Percentiles rank a stretch among this genome's conserved stretches.
Conservation (phyloP, 2,329 filamentous ascomycete species). For the Zarea fungicola region DNA sequence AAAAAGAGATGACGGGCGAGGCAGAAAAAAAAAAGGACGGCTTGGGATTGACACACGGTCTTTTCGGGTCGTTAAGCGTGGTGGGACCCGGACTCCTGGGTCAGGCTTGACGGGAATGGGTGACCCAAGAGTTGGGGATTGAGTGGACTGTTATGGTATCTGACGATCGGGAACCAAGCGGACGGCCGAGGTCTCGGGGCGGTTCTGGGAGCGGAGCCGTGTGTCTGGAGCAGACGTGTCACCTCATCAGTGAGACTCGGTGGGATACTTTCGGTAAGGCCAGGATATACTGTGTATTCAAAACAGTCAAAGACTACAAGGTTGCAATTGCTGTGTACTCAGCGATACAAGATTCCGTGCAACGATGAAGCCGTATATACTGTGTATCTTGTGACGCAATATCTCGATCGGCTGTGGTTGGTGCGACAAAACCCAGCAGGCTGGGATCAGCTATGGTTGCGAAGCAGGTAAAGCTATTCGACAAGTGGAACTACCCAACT, state of each 20-base stretch:
- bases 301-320: not conserved
- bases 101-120: slow-evolving; percentile 16
- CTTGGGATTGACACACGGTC: slow-evolving; percentile 11
- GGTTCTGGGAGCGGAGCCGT: slow-evolving; percentile 8
- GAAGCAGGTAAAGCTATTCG: not conserved
- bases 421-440: slow-evolving; percentile 1
- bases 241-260: slow-evolving; percentile 29
- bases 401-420: slow-evolving; percentile 5
- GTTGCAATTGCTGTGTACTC: not conserved
- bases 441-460: slow-evolving; percentile 2
- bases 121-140: slow-evolving; percentile 18
- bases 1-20: slow-evolving; percentile 17
- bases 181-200: slow-evolving; percentile 10
- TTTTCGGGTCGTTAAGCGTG: slow-evolving; percentile 8
- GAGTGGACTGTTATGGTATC: slow-evolving; percentile 14
- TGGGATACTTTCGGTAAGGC: slow-evolving; percentile 5
- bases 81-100: slow-evolving; percentile 12
- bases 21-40: slow-evolving; percentile 7
- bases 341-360: not conserved
- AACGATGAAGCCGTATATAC: not conserved
- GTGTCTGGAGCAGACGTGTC: slow-evolving; percentile 29
- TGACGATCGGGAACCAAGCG: slow-evolving; percentile 13
- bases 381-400: not conserved
- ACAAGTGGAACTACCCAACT: no score
- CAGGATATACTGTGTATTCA: not conserved